Evolutionary conservation across 495 filamentous ascomycete species (phyloP), one percentile per base, ranked within the genome.

Genomic region (Podospora appendiculata): DNA sequence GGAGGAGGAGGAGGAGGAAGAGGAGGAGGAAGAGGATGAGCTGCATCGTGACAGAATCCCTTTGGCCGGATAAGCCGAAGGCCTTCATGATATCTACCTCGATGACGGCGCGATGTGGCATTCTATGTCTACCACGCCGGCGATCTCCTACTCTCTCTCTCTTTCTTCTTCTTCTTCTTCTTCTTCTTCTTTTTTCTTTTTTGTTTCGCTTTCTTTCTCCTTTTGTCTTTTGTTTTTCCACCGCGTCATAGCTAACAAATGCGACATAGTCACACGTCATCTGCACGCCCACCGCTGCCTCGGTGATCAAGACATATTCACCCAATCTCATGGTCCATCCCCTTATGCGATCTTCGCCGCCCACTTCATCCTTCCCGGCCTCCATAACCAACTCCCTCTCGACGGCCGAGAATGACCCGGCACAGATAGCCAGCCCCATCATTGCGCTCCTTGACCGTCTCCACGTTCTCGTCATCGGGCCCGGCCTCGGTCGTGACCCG

Each of bases 261-360:
- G 13, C 17, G 3, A 10, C 13, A 2, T 61, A 95, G 90, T 93
- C 88, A 64, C 94, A 98, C 73, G 86, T 98, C 51, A 91, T 98
- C 66, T 98, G 93, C 73, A 93, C 95, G 57, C 88, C 86, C 25
- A 84, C 81, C 54, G 94, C 94, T 44, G 87, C 84, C 53, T 76
- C 81, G 67, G 92, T 96, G 42, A 94, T 98, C 63, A 98, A 98
- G 76, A 83, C 88, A 13, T 98, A 97, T 75, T 97, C 94, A 36
- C 93, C 93, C 9, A 96, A 97, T 70, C 74, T 98, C 12, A 97
- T 98, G 94, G 94, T 98, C 12, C 94, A 97, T 65, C 94, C 93
- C 3, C 78, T 95, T 46, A 90, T 98, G 78, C 90, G 91, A 34
- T 89, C 90, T 69, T 75, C 79, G 7, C 66, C 72, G 32, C 65